These are phyloP conservation scores for Pythium rishiriense DNA, from an alignment of 352 stramenopile genomes.

Conservation along the genomic window DNA sequence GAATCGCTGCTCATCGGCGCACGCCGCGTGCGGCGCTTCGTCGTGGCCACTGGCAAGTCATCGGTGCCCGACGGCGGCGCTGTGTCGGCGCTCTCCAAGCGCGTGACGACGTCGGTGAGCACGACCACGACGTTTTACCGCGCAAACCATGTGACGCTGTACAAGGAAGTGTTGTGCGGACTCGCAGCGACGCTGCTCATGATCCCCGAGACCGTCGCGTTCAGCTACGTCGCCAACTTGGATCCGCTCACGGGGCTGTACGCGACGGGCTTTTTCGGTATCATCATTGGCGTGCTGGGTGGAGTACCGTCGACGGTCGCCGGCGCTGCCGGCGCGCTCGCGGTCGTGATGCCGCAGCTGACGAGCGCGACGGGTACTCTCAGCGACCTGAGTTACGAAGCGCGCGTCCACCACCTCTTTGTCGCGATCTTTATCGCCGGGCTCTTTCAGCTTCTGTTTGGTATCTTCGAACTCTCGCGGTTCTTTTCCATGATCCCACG, in stretches of 20 bases:
- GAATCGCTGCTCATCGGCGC: slow-evolving; percentile 8
- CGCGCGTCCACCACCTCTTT: slow-evolving; percentile 85
- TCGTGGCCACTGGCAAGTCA: background rate
- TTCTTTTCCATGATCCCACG: slow-evolving; percentile 93
- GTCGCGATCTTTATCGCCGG: slow-evolving; percentile 87
- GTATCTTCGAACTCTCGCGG: slow-evolving; percentile 80
- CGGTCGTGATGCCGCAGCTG: slow-evolving; percentile 90
- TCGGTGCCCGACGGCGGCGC: slow-evolving; percentile 4
- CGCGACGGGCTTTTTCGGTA: slow-evolving; percentile 90
- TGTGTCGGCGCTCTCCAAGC: slow-evolving; percentile 15
- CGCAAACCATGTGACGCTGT: slow-evolving; percentile 50
- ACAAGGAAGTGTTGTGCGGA: slow-evolving; percentile 84
- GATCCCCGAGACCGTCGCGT: slow-evolving; percentile 93
- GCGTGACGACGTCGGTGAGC: slow-evolving; percentile 32
- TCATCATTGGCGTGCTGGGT: slow-evolving; percentile 87
- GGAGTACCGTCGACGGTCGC: slow-evolving; percentile 88
- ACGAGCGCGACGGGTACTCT: slow-evolving; percentile 53
- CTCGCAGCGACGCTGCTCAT: slow-evolving; percentile 91
- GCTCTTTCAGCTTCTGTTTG: slow-evolving; percentile 84
- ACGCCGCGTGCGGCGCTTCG: background rate
- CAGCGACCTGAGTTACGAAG: slow-evolving; percentile 54
- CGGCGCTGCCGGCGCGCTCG: slow-evolving; percentile 87
- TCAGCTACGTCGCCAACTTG: slow-evolving; percentile 92
- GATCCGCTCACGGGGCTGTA: slow-evolving; percentile 88
- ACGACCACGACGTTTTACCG: slow-evolving; percentile 49